Conservation (phyloP, 1,139 yeast species). For the Hansenula sp. region DNA sequence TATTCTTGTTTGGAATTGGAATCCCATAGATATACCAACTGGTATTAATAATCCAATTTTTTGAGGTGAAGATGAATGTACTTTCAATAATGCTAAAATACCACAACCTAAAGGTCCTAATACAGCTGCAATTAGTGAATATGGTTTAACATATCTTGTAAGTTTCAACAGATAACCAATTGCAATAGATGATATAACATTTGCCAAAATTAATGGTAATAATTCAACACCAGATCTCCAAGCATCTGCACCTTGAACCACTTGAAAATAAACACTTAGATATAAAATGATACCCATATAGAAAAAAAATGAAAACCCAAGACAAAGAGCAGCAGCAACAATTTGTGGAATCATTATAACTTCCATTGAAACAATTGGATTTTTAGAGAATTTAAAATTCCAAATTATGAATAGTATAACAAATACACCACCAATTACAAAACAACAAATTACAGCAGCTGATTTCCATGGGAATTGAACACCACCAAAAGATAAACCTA, state of each 20-base stretch:
- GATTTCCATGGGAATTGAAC: conserved; percentile 45
- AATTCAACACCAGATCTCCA: conserved; percentile 55
- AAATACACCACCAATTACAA: conserved; percentile 48
- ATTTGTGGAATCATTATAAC: conserved; percentile 26
- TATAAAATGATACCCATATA: conserved; percentile 43
- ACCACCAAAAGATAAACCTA: conserved; percentile 53
- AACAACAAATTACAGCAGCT: conserved; percentile 49
- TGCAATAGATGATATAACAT: conserved; percentile 39
- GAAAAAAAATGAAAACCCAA: conserved; percentile 37
- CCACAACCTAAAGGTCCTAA: conserved; percentile 50
- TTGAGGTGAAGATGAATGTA: conserved; percentile 29
- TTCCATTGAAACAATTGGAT: conserved; percentile 44
- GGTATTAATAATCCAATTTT: conserved; percentile 49
- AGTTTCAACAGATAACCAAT: conserved; percentile 42
- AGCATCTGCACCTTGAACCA: conserved; percentile 28
- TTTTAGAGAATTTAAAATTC: conserved; percentile 41
- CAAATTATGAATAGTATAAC: conserved; percentile 38
- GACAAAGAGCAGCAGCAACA: conserved; percentile 32
- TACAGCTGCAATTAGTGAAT: conserved; percentile 38
- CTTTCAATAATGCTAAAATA: conserved; percentile 35
- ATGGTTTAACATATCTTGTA: conserved; percentile 43
- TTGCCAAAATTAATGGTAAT: conserved; percentile 48
- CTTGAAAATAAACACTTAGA: conserved; percentile 54
- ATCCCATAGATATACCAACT: conserved; percentile 50
- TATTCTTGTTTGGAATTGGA: conserved; percentile 46